Conservation (phyloP, 2,329 filamentous ascomycete species). For the Alternaria burnsii region DNA sequence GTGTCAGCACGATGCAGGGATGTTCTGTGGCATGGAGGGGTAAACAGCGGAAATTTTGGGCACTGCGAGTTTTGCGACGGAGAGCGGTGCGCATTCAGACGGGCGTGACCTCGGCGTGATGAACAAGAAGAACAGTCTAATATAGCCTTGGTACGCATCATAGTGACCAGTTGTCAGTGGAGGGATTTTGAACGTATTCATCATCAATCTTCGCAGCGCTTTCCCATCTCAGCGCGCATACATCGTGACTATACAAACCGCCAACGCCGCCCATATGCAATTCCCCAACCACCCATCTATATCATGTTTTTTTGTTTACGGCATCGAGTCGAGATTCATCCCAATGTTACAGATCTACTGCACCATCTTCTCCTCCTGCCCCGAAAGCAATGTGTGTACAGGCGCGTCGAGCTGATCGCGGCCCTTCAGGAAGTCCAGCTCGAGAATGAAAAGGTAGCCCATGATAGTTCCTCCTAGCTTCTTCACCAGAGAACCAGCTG, state of each 20-base stretch:
- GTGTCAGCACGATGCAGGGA: not conserved
- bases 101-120: not conserved
- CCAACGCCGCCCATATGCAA: conserved; percentile 37
- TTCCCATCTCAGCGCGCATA: not conserved
- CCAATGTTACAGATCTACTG: conserved; percentile 4
- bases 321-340: not conserved
- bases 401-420: conserved; percentile 87
- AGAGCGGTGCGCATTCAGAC: not conserved
- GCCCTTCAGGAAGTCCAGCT: conserved; percentile 92
- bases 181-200: not conserved
- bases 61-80: conserved; percentile 10
- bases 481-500: conserved; percentile 84
- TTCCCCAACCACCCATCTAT: conserved; percentile 19
- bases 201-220: not conserved
- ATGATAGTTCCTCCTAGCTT: conserved; percentile 86
- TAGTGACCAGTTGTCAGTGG: not conserved
- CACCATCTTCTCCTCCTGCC: conserved; percentile 58
- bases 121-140: no score
- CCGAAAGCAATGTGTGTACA: conserved; percentile 81
- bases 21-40: conserved; percentile 17
- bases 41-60: conserved; percentile 14
- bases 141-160: not conserved
- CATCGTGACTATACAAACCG: conserved; percentile 8
- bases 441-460: conserved; percentile 94
- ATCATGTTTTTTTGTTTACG: conserved; percentile 7